Evolutionary conservation across 2,329 filamentous ascomycete genomes (phyloP), one percentile per base, ranked within the genome.

Genomic region (Penicillium sp.): DNA sequence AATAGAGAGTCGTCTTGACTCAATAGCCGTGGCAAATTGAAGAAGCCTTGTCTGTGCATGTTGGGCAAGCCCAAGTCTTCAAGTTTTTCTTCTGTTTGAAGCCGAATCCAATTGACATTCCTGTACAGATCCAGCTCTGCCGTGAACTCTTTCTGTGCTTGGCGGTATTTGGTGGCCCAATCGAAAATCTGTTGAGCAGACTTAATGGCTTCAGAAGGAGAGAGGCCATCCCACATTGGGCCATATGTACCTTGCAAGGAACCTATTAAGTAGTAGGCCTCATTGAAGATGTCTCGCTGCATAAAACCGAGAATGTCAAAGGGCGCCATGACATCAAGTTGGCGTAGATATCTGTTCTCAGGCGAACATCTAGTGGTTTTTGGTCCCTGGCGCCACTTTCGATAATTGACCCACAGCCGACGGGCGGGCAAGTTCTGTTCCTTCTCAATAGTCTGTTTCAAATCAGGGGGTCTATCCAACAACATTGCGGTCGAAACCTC

Each of bases 321-420:
- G 15, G 62, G 62, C 15, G 64, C 62, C 28, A 63, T 46, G 36
- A 62, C 52, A 56, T 70, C 65, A 16, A 69, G 57, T 29, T 69
- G 66, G 23, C 59, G 61, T 66, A 63, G 68, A 51, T 61, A 51
- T 28, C 61, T 60, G 51, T 59, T 45, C 7, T 55, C n/a, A 21
- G 49, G n/a, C n/a, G 51, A 29, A 15, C 42, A 52, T 26, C 45
- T 36, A 16, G 36, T 23, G 1, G 46, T 42, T 12, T 44, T 46
- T 8, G 21, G 42, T n/a, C 43, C 55, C 38, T 39, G 56, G 53
- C 51, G 54, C 41, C 34, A 51, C 6, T 28, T 31, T 18, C 45
- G 38, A 46, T 60, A 63, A 26, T 26, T 26, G 1, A 6, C 24
- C 24, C 24, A 26, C 7, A 26, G 24, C 24, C 24, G 24, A 42